A percentile compares a stretch with the other conserved stretches of the same genome.
Evolutionary conservation across 306 rosid genomes (phyloP).

Genomic region (Trifolium fragiferum): DNA sequence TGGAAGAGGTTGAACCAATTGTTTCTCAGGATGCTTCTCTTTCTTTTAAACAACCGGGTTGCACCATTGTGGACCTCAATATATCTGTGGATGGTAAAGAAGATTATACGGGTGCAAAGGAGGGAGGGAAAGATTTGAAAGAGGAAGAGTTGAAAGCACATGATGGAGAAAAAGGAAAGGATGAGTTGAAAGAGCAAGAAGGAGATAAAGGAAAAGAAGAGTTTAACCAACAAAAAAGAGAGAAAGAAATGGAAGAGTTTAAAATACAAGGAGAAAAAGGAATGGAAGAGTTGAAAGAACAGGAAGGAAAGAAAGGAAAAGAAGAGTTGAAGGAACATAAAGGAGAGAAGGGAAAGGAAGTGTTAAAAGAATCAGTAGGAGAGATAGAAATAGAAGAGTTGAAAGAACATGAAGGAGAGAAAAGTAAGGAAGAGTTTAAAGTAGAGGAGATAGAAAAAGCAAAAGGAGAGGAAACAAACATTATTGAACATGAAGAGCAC

Average conservation of each 20-base stretch:
- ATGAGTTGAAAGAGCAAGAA: conserved; percentile 22
- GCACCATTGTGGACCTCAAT: conserved; percentile 39
- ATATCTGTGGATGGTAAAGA: conserved; percentile 40
- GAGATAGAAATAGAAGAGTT: conserved; percentile 17
- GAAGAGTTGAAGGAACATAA: conserved; percentile 42
- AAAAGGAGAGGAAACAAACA: conserved; percentile 44
- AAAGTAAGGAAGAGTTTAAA: conserved; percentile 41
- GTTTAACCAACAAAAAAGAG: conserved; percentile 19
- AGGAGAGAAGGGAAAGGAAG: conserved; percentile 22
- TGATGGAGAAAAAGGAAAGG: conserved; percentile 31
- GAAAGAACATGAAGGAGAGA: conserved; percentile 5
- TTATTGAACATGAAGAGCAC: conserved; percentile 42
- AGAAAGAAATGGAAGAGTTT: conserved; percentile 34
- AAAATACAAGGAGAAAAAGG: conserved; percentile 27
- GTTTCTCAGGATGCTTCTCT: conserved; percentile 40
- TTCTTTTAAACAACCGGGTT: conserved; percentile 36
- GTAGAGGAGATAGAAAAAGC: conserved; percentile 28
- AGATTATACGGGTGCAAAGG: conserved; percentile 37
- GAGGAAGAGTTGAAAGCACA: conserved; percentile 9
- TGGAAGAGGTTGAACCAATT: conserved; percentile 36
- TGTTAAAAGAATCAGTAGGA: conserved; percentile 9
- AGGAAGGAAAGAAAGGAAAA: conserved; percentile 30
- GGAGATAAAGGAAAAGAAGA: conserved; percentile 18
- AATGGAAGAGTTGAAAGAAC: conserved; percentile 1
- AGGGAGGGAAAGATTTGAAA: conserved; percentile 29